Evolutionary conservation across 129 eudicot genomes (phyloP).

Genomic region (Lactuca sativa): DNA sequence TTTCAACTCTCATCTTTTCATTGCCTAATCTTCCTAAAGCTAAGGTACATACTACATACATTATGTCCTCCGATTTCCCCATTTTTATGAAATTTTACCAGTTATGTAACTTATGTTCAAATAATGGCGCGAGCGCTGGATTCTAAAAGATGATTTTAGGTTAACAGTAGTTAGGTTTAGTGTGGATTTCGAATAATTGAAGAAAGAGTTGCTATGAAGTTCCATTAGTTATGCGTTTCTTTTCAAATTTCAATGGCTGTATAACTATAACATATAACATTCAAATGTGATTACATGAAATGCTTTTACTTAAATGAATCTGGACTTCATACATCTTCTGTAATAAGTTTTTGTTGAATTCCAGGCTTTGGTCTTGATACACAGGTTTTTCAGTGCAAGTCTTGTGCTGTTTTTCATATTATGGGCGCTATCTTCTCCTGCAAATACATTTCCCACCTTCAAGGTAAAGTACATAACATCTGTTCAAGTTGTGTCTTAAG

Average conservation of each 20-base stretch:
- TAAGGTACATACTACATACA: slow-evolving; percentile 40
- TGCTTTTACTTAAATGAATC: background rate
- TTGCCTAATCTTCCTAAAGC: slow-evolving; percentile 75
- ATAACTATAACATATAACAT: background rate
- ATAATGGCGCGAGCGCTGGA: background rate
- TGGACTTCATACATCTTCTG: slow-evolving; percentile 18
- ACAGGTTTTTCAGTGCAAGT: slow-evolving; percentile 81
- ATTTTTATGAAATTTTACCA: background rate
- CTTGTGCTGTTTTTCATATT: slow-evolving; percentile 77
- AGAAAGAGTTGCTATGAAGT: slow-evolving; percentile 12
- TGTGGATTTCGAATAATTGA: slow-evolving; percentile 2
- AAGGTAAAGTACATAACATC: slow-evolving; percentile 46
- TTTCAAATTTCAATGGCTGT: background rate
- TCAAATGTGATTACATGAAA: background rate
- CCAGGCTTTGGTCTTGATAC: slow-evolving; percentile 94
- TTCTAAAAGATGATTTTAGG: background rate
- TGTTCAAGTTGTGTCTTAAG: slow-evolving; percentile 3
- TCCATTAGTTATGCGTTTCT: background rate
- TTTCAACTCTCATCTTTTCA: slow-evolving; percentile 79
- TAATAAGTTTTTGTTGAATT: slow-evolving; percentile 35
- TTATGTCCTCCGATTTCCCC: background rate
- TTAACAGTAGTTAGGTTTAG: background rate
- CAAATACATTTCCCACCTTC: slow-evolving; percentile 42
- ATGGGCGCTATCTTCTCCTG: slow-evolving; percentile 75
- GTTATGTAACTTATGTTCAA: background rate